A percentile compares a stretch with the other conserved stretches of the same genome.
Conservation (phyloP, 176 grass and related monocot species). For the Lolium perenne region DNA sequence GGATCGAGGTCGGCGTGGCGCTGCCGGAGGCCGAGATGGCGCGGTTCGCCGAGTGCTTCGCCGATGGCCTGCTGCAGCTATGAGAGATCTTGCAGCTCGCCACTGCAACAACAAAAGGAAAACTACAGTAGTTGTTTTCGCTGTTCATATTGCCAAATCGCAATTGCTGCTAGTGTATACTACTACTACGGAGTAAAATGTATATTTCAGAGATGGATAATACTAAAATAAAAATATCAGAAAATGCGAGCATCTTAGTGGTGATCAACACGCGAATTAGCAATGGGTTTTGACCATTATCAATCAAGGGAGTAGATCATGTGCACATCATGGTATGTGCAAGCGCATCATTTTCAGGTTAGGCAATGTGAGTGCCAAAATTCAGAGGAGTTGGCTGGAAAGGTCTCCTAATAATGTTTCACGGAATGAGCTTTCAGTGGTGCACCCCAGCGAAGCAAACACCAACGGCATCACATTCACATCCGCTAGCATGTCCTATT, state of each 20-base stretch:
- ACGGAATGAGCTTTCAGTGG: background rate
- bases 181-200: background rate
- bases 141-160: background rate
- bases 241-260: background rate
- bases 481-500: no score
- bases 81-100: background rate
- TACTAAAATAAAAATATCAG: background rate
- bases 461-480: no score
- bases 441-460: slow-evolving; percentile 31
- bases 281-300: background rate
- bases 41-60: slow-evolving; percentile 68
- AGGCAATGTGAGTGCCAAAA: background rate
- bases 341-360: no score
- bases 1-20: slow-evolving; percentile 87
- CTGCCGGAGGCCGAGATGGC: slow-evolving; percentile 75
- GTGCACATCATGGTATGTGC: no score
- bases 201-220: background rate
- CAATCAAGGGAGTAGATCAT: no score
- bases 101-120: background rate
- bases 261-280: background rate
- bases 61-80: slow-evolving; percentile 45
- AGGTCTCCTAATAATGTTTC: background rate
- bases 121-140: background rate
- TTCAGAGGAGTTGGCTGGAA: background rate
- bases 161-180: background rate